Conservation (phyloP, 345 rosid species). For the Citrus cavaleriei region DNA sequence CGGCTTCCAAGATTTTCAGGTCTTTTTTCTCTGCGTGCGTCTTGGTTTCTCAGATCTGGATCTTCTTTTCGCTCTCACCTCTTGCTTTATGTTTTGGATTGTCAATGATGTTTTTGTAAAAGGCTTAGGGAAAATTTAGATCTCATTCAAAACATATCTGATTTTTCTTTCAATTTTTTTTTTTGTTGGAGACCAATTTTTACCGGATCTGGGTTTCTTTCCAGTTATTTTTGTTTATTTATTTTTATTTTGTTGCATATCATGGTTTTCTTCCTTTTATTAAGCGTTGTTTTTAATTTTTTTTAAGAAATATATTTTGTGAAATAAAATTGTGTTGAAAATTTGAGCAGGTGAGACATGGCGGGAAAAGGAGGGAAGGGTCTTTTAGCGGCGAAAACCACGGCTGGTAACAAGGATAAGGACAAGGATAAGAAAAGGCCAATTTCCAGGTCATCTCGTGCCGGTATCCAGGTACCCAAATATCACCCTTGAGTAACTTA, state of each 20-base stretch:
- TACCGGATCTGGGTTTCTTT: neutral
- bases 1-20: constrained; percentile 16
- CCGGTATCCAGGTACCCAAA: constrained; percentile 72
- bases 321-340: neutral
- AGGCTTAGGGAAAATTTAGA: neutral
- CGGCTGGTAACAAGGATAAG: constrained; percentile 75
- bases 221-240: neutral
- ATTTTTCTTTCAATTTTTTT: neutral
- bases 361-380: constrained; percentile 97
- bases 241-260: too few species aligned
- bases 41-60: neutral
- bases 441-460: constrained; percentile 83
- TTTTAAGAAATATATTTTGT: neutral
- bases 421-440: constrained; percentile 86
- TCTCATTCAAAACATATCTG: neutral
- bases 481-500: neutral
- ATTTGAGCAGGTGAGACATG: constrained; percentile 35
- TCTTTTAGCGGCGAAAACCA: constrained; percentile 72
- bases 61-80: neutral
- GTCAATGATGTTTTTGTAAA: neutral
- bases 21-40: neutral
- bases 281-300: neutral
- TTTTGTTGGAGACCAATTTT: too few species aligned
- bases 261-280: neutral
- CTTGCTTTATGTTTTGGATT: neutral